Conservation (phyloP, 176 grass and related monocot species). For the Neostapfia colusana region DNA sequence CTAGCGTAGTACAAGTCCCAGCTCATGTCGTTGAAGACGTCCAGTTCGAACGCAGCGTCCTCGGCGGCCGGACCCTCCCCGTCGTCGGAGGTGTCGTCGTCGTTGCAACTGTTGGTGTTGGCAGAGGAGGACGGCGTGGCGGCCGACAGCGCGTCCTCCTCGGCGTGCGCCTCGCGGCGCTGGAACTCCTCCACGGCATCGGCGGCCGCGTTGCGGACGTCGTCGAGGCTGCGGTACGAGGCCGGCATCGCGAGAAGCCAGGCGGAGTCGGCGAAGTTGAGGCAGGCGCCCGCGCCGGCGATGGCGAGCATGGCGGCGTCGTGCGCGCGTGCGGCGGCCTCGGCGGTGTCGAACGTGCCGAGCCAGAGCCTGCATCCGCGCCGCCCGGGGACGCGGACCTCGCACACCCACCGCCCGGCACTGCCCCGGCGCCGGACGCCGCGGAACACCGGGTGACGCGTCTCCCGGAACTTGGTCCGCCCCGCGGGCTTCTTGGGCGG, state of each 20-base stretch:
- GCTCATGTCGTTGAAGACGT: constrained; percentile 52
- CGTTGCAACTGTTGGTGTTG: not conserved
- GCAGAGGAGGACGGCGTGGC: not conserved
- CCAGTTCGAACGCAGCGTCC: constrained; percentile 23
- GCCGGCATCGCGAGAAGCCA: constrained; percentile 12
- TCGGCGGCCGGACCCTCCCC: not conserved
- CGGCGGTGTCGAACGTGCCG: constrained; percentile 69
- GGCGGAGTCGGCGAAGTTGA: constrained; percentile 29
- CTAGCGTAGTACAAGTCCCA: constrained; percentile 72
- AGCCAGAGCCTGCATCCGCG: constrained; percentile 65
- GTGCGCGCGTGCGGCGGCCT: constrained; percentile 53
- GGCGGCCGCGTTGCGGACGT: constrained; percentile 29
- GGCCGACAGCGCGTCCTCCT: not conserved
- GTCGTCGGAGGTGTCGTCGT: not conserved
- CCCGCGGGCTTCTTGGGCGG: constrained; percentile 15
- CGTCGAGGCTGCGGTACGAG: constrained; percentile 19
- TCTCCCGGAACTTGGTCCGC: constrained; percentile 60
- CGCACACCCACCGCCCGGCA: constrained; percentile 46
- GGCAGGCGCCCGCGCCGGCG: not conserved
- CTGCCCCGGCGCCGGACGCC: constrained; percentile 39
- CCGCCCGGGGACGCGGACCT: constrained; percentile 37
- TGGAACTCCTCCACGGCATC: constrained; percentile 21
- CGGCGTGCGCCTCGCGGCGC: not conserved
- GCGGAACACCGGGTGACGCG: constrained; percentile 50
- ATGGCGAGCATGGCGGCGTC: constrained; percentile 56